These are phyloP conservation scores for Penicillium italicum DNA, from an alignment of 2,329 filamentous ascomycete genomes.

Conservation along the genomic window DNA sequence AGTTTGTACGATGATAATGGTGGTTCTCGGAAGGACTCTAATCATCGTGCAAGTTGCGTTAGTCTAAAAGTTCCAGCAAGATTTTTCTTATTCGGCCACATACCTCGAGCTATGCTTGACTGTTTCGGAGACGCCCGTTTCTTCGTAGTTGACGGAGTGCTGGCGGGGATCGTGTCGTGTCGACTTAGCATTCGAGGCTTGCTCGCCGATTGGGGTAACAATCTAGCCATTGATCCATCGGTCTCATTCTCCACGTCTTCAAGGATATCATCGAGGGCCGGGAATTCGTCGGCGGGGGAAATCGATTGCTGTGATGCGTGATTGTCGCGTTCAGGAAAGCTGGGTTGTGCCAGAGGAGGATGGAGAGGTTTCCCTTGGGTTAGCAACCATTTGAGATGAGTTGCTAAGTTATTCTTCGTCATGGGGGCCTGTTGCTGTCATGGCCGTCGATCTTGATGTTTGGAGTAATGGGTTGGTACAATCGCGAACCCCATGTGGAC, in stretches of 20 bases:
- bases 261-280: conserved; percentile 18
- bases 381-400: conserved; percentile 48
- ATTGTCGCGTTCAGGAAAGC: conserved; percentile 26
- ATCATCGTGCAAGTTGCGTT: not conserved
- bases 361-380: conserved; percentile 37
- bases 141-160: conserved; percentile 22
- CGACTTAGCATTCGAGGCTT: conserved; percentile 41
- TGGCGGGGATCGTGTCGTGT: conserved; percentile 19
- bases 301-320: conserved; percentile 17
- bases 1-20: conserved; percentile 19
- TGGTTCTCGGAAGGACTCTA: conserved; percentile 18
- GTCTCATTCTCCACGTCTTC: conserved; percentile 28
- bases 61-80: not conserved
- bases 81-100: not conserved
- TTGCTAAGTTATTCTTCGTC: conserved; percentile 48
- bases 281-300: conserved; percentile 18
- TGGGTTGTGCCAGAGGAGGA: conserved; percentile 23
- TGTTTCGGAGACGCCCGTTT: conserved; percentile 11
- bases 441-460: conserved; percentile 18
- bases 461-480: conserved; percentile 2
- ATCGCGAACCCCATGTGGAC: conserved; percentile 17
- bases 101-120: conserved; percentile 27
- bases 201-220: conserved; percentile 40
- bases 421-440: conserved; percentile 40
- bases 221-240: conserved; percentile 42